Percentiles rank a stretch among this genome's conserved stretches.
Evolutionary conservation across 805 yeast genomes (phyloP).

Genomic region (Hanseniaspora lachancei): DNA sequence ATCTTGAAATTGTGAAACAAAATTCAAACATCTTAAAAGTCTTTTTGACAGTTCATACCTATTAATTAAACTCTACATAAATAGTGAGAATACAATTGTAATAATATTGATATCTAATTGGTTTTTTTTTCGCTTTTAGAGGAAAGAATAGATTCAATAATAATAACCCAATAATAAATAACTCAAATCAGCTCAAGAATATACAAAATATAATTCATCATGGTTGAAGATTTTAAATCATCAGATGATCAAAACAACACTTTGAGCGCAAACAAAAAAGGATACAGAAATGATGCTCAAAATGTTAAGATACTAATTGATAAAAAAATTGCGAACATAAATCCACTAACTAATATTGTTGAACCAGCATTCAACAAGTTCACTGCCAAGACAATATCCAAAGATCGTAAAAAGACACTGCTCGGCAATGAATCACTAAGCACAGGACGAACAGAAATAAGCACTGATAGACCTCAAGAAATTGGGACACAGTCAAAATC

Average conservation of each 20-base stretch:
- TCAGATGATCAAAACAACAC: not conserved
- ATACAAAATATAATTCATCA: not conserved
- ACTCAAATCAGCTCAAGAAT: too few species aligned
- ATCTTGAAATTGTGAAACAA: too few species aligned
- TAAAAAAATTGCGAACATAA: slow-evolving; percentile 5
- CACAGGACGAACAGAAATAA: not conserved
- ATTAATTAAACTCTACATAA: too few species aligned
- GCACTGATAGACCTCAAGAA: not conserved
- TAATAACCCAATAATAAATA: too few species aligned
- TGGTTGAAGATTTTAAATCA: not conserved
- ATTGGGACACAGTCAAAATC: not conserved
- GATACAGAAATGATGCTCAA: not conserved
- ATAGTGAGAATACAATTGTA: too few species aligned
- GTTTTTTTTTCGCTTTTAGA: too few species aligned
- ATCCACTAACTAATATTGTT: slow-evolving; percentile 6
- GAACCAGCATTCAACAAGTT: slow-evolving; percentile 9
- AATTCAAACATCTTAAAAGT: too few species aligned
- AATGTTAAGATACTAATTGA: not conserved
- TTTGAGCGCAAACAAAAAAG: not conserved
- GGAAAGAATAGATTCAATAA: too few species aligned
- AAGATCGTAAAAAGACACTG: not conserved
- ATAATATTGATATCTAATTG: too few species aligned
- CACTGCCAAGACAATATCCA: not conserved
- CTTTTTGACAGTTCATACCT: too few species aligned
- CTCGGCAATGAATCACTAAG: not conserved